Conservation (phyloP, 148 eudicot species). For the Camellia granthamiana region DNA sequence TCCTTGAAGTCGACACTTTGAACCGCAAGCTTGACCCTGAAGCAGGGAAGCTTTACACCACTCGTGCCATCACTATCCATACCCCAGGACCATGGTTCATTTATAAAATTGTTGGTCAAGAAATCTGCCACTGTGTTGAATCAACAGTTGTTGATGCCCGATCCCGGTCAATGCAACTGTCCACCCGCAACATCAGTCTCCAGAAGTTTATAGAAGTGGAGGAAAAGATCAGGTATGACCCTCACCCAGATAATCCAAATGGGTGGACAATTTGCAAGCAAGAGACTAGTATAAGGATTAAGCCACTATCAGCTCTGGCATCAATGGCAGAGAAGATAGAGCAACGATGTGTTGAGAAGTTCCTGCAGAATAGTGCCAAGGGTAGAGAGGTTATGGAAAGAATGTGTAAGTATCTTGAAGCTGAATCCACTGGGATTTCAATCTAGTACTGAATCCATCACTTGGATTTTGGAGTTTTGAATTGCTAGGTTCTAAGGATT, state of each 20-base stretch:
- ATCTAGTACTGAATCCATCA: constrained; percentile 23
- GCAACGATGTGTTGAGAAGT: constrained; percentile 81
- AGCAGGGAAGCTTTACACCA: constrained; percentile 75
- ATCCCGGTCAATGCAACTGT: constrained; percentile 77
- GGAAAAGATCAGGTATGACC: constrained; percentile 90
- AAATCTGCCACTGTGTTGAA: constrained; percentile 91
- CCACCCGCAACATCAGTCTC: constrained; percentile 75
- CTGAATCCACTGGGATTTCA: constrained; percentile 79
- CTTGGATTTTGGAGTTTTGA: neutral
- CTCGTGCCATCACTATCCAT: constrained; percentile 80
- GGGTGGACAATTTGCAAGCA: constrained; percentile 96
- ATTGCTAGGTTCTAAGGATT: neutral
- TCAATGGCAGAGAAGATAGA: constrained; percentile 97
- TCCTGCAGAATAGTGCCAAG: constrained; percentile 83
- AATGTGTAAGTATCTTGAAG: constrained; percentile 96
- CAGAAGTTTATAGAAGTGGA: constrained; percentile 84
- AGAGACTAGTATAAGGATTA: constrained; percentile 85
- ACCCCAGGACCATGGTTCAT: constrained; percentile 95
- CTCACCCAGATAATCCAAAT: constrained; percentile 81
- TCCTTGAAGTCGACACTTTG: constrained; percentile 85
- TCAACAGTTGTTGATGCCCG: constrained; percentile 78
- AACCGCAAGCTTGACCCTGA: constrained; percentile 69
- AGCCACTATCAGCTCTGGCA: constrained; percentile 76
- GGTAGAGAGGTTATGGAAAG: constrained; percentile 99
- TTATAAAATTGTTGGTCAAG: constrained; percentile 78